phyloP scores from a whole-genome alignment of 2,329 filamentous ascomycete genomes.

The Pseudogymnoascus sp. region DNA sequence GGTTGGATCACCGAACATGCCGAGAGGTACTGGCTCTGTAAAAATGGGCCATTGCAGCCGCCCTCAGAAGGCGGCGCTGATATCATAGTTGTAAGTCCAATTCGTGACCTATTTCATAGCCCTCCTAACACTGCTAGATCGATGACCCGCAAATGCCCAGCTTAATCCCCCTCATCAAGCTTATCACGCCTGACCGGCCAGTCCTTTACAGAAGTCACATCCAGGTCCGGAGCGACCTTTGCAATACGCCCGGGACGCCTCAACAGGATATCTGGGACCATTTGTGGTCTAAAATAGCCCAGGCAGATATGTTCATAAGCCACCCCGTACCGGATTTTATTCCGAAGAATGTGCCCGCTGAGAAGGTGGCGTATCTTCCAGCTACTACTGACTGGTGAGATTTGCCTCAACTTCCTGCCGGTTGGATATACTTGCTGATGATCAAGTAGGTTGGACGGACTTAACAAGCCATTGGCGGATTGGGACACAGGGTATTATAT shows the following conservation, averaged over 20 bases:
- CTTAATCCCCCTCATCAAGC: conserved; percentile 67
- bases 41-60: conserved; percentile 57
- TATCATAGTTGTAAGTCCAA: conserved; percentile 52
- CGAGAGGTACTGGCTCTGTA: conserved; percentile 62
- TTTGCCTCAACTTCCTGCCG: not conserved
- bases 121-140: conserved; percentile 36
- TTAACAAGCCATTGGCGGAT: conserved; percentile 65
- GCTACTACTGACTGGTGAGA: conserved; percentile 70
- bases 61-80: conserved; percentile 65
- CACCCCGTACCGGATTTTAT: conserved; percentile 73
- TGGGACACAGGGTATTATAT: conserved; percentile 69
- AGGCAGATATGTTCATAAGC: conserved; percentile 71
- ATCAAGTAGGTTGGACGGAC: conserved; percentile 55
- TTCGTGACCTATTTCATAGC: not conserved
- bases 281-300: conserved; percentile 63
- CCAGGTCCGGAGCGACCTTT: conserved; percentile 68
- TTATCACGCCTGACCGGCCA: conserved; percentile 60
- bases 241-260: conserved; percentile 52
- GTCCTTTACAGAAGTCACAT: conserved; percentile 79
- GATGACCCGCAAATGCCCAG: conserved; percentile 82
- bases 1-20: conserved; percentile 70
- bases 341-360: conserved; percentile 54
- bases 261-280: conserved; percentile 69
- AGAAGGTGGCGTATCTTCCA: conserved; percentile 67
- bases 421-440: conserved; percentile 16